phyloP scores from a whole-genome alignment of 257 asterid species.

The Gentiana straminea region DNA sequence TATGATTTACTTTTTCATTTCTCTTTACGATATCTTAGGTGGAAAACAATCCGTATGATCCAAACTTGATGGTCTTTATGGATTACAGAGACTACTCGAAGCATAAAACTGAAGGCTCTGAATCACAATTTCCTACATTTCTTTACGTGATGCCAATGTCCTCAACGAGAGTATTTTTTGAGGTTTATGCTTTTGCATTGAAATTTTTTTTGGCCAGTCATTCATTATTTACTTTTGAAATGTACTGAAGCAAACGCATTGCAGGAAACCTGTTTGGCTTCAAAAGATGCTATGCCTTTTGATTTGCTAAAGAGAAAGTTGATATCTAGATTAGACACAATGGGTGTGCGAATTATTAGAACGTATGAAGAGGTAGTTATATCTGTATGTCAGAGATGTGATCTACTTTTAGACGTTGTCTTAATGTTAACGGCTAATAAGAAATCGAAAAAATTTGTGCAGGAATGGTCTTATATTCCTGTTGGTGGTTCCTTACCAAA shows the following conservation, averaged over 20 bases:
- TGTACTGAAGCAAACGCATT: constrained; percentile 6
- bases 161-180: constrained; percentile 80
- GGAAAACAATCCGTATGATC: constrained; percentile 92
- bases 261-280: constrained; percentile 97
- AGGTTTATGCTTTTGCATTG: constrained; percentile 31
- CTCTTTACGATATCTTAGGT: constrained; percentile 35
- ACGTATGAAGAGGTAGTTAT: constrained; percentile 91
- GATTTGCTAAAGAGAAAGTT: constrained; percentile 71
- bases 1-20: not conserved
- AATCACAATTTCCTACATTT: constrained; percentile 82
- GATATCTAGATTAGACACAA: constrained; percentile 68
- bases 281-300: constrained; percentile 94
- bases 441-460: too few relatives aligned
- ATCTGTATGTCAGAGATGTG: not conserved
- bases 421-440: too few relatives aligned
- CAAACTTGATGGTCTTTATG: constrained; percentile 96
- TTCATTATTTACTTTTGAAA: not conserved
- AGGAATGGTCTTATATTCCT: constrained; percentile 99
- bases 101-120: constrained; percentile 34
- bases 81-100: constrained; percentile 78
- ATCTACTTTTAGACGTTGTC: too few relatives aligned
- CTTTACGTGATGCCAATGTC: constrained; percentile 97
- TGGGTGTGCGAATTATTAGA: constrained; percentile 72
- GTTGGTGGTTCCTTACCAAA: constrained; percentile 98
- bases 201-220: not conserved